A percentile compares a stretch with the other conserved stretches of the same genome.
phyloP scores from a whole-genome alignment of 306 rosid species.

The Sechiopsis laciniata region DNA sequence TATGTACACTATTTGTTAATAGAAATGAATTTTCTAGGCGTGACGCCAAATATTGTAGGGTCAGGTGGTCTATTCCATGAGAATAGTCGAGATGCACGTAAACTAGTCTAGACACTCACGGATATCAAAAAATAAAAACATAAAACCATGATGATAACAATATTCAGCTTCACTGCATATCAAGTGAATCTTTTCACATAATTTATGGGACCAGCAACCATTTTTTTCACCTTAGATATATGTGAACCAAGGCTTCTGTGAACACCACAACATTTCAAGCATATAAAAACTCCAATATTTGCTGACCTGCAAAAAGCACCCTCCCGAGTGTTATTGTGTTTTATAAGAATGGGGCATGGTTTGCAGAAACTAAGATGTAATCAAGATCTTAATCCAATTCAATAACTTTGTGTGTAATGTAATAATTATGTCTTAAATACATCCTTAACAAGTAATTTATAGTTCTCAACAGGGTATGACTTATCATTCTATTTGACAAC shows the following conservation, averaged over 20 bases:
- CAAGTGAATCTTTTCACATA: not conserved
- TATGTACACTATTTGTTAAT: no score
- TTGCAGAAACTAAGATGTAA: not conserved
- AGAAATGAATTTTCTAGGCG: no score
- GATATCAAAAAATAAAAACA: not conserved
- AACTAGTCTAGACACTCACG: no score
- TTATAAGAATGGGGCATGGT: not conserved
- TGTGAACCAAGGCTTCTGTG: constrained; percentile 96
- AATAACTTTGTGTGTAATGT: not conserved
- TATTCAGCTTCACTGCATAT: not conserved
- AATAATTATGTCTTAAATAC: not conserved
- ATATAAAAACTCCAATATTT: constrained; percentile 89
- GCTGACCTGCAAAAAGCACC: constrained; percentile 62
- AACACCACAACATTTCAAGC: constrained; percentile 93
- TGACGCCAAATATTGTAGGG: no score
- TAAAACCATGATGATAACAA: not conserved
- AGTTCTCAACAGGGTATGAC: constrained; percentile 6
- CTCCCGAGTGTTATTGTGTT: not conserved
- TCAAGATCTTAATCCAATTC: constrained; percentile 10
- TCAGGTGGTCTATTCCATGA: no score
- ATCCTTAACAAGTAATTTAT: not conserved
- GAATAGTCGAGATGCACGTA: no score
- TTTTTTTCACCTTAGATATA: constrained; percentile 69
- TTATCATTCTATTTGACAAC: not conserved
- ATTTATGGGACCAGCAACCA: not conserved